Evolutionary conservation across 2,329 filamentous ascomycete species (phyloP).

Genomic region (Cordyceps javanica): DNA sequence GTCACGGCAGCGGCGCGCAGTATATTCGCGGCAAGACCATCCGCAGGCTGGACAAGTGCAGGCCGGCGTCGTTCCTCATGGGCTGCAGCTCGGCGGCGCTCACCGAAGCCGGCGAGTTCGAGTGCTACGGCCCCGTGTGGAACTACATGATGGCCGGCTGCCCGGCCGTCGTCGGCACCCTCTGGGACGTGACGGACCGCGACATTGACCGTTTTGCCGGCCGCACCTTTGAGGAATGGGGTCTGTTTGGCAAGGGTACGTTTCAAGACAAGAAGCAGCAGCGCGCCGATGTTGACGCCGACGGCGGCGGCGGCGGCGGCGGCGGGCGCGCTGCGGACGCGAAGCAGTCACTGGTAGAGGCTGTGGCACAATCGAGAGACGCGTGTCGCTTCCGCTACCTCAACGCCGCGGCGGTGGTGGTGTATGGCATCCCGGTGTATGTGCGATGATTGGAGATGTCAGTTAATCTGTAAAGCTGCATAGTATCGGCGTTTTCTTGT

Average conservation of each 20-base stretch:
- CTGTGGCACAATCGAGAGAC: slow-evolving; percentile 66
- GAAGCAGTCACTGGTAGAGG: slow-evolving; percentile 64
- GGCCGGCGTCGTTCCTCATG: slow-evolving; percentile 79
- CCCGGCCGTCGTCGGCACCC: slow-evolving; percentile 81
- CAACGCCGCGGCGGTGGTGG: slow-evolving; percentile 87
- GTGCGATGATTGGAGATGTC: slow-evolving; percentile 31
- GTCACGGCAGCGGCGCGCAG: slow-evolving; percentile 89
- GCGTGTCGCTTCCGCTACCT: slow-evolving; percentile 86
- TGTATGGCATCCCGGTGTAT: slow-evolving; percentile 93
- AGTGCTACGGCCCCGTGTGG: slow-evolving; percentile 83
- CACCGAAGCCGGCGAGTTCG: slow-evolving; percentile 73
- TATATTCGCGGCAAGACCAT: slow-evolving; percentile 85
- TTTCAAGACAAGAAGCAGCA: slow-evolving; percentile 31
- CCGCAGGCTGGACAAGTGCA: slow-evolving; percentile 67
- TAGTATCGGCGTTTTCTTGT: slow-evolving; percentile 10
- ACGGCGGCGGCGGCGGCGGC: slow-evolving; percentile 7
- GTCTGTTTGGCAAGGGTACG: slow-evolving; percentile 52
- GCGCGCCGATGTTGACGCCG: slow-evolving; percentile 19
- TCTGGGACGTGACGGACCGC: slow-evolving; percentile 97
- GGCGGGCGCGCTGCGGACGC: not conserved
- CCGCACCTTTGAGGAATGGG: slow-evolving; percentile 78
- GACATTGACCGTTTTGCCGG: slow-evolving; percentile 93
- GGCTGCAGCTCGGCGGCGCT: slow-evolving; percentile 85
- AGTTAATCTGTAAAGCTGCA: slow-evolving; percentile 4
- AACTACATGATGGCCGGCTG: slow-evolving; percentile 86